Base-by-base conservation (phyloP, 2,329 filamentous ascomycete species). In the Colletotrichum plurivorum region DNA sequence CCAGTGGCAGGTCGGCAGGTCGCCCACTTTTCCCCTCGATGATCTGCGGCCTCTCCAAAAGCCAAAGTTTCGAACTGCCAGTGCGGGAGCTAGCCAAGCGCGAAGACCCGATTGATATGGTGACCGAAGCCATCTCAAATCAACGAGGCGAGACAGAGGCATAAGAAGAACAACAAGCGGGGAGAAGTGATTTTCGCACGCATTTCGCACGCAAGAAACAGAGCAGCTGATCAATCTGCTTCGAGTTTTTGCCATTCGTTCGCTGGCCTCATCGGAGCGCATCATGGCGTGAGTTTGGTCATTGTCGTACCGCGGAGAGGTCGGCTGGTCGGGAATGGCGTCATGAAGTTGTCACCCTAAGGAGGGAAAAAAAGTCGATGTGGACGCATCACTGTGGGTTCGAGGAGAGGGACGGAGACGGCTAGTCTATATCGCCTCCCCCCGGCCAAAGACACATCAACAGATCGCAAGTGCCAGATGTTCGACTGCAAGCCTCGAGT, bases 41-140 rank as follows among this genome's bases (percentile, higher is more conserved):
- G 41, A 64, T 63, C 53, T 68, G 65, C 60, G 49, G 25, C 22
- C 27, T 39, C 60, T 53, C 22, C 54, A 58, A 65, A 65, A 12
- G 31, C 31, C 31, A 36, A 36, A 64, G 60, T 68, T 59, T 68
- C 48, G 52, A 68, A 36, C 61, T 65, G 60, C 60, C 65, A 59
- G 59, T 65, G 65, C 54, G 48, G 54, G 41, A 65, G 54, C 48
- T 49, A 59, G 31, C 16, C 22, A 10, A 39, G 48, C 60, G 59
- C 65, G 46, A 39, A 18, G 31, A 59, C 31, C 53, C 25, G 20
- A 54, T 68, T 59, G 41, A 65, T 25, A 53, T 16, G 39, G 59
- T 22, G 41, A 60, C 46, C 25, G 12, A 25, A 18, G 41, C 31
- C 8, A 45, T 25, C 20, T 51, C 43, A 60, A 45, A 56, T 36